Evolutionary conservation across 345 rosid species (phyloP).

Genomic region (Sonneratia alba): DNA sequence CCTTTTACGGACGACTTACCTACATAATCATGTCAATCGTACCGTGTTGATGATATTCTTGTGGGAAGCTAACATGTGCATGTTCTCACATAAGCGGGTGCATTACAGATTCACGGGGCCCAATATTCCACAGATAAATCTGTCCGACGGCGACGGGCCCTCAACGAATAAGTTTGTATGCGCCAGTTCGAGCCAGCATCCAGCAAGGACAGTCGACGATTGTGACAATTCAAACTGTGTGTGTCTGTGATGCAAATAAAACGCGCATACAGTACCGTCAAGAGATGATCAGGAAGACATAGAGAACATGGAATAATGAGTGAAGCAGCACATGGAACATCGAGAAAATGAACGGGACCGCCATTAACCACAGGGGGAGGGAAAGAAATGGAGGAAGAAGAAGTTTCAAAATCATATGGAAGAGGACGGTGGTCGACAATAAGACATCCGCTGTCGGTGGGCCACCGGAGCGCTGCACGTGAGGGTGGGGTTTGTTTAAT

Average conservation of each 20-base stretch:
- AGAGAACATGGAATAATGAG: not conserved
- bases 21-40: too few species aligned
- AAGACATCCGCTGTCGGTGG: slow-evolving; percentile 1
- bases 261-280: not conserved
- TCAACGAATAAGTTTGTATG: not conserved
- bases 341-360: not conserved
- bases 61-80: too few species aligned
- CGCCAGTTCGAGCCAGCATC: not conserved
- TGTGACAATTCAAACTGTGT: not conserved
- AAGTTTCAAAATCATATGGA: not conserved
- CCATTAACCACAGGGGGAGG: not conserved
- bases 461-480: not conserved
- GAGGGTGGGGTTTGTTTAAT: slow-evolving; percentile 1
- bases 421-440: not conserved
- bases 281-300: not conserved
- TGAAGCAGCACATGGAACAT: not conserved
- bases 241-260: not conserved
- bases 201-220: not conserved
- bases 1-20: too few species aligned
- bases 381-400: not conserved
- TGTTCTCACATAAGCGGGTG: too few species aligned
- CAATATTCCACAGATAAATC: not conserved
- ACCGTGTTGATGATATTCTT: too few species aligned
- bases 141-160: not conserved
- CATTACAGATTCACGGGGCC: too few species aligned